A percentile compares a stretch with the other conserved stretches of the same genome.
phyloP scores from a whole-genome alignment of 345 rosid genomes.

The Murraya paniculata region DNA sequence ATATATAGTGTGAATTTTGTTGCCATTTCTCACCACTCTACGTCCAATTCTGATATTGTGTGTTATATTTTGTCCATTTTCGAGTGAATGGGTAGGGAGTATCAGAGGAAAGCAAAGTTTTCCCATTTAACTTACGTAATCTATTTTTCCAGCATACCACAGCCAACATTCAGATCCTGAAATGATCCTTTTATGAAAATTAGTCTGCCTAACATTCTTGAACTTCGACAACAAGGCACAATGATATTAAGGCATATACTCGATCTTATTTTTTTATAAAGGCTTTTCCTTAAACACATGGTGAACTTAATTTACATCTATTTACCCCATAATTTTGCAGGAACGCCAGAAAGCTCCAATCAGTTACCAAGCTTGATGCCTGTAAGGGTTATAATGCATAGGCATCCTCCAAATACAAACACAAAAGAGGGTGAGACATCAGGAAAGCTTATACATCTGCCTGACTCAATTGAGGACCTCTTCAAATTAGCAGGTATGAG shows the following conservation, averaged over 20 bases:
- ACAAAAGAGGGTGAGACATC: slow-evolving; percentile 26
- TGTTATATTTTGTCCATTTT: not conserved
- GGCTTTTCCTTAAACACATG: not conserved
- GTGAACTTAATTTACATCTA: not conserved
- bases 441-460: slow-evolving; percentile 73
- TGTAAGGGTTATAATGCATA: slow-evolving; percentile 69
- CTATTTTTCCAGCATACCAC: not conserved
- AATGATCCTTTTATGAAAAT: slow-evolving; percentile 7
- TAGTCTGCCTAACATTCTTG: not conserved
- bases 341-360: slow-evolving; percentile 25
- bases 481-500: slow-evolving; percentile 67
- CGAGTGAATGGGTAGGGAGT: no score
- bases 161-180: not conserved
- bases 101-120: not conserved
- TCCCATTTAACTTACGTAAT: not conserved
- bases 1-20: not conserved
- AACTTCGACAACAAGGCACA: not conserved
- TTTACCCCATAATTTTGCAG: slow-evolving; percentile 31
- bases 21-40: not conserved
- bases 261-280: not conserved
- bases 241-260: not conserved
- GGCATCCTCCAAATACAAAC: slow-evolving; percentile 56
- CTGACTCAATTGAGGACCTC: slow-evolving; percentile 64
- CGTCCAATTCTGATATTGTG: not conserved
- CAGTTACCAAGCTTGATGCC: slow-evolving; percentile 28